These are phyloP conservation scores for Rutidosis leptorrhynchoides DNA, from an alignment of 129 eudicot genomes.

Conservation along the genomic window DNA sequence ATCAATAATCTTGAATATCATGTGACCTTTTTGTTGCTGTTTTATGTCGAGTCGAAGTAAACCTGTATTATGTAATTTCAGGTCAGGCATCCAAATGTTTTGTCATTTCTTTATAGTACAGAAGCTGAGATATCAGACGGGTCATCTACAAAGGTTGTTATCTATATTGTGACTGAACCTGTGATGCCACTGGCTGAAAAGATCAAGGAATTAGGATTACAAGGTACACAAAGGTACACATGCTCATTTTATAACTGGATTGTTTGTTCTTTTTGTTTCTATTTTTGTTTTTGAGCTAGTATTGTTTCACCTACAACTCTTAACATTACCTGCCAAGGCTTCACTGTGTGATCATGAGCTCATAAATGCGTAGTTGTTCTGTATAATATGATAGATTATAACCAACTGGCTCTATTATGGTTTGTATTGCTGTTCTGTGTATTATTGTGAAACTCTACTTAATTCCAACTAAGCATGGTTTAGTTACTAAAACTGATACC, in stretches of 20 bases:
- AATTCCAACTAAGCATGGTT: conserved; percentile 6
- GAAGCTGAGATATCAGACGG: conserved; percentile 86
- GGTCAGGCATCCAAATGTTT: conserved; percentile 97
- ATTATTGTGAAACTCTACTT: background rate
- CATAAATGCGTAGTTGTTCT: background rate
- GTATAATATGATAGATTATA: background rate
- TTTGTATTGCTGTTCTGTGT: background rate
- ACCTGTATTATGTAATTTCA: conserved; percentile 36
- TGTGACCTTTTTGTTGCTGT: background rate
- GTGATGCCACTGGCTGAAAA: conserved; percentile 94
- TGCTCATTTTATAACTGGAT: conserved; percentile 8
- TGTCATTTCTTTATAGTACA: conserved; percentile 90
- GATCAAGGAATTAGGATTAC: conserved; percentile 84
- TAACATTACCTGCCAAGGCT: background rate
- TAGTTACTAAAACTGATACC: conserved; percentile 2
- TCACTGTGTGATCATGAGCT: background rate
- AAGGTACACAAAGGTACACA: conserved; percentile 78
- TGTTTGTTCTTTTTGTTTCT: background rate
- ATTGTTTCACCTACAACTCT: background rate
- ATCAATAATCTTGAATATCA: conserved; percentile 4
- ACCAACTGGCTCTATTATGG: background rate
- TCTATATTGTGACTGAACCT: conserved; percentile 93
- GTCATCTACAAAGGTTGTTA: conserved; percentile 66
- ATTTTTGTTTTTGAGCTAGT: background rate
- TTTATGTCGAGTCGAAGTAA: background rate